phyloP scores from a whole-genome alignment of 1,284 basidiomycete genomes.

The Coniophora puteana region DNA sequence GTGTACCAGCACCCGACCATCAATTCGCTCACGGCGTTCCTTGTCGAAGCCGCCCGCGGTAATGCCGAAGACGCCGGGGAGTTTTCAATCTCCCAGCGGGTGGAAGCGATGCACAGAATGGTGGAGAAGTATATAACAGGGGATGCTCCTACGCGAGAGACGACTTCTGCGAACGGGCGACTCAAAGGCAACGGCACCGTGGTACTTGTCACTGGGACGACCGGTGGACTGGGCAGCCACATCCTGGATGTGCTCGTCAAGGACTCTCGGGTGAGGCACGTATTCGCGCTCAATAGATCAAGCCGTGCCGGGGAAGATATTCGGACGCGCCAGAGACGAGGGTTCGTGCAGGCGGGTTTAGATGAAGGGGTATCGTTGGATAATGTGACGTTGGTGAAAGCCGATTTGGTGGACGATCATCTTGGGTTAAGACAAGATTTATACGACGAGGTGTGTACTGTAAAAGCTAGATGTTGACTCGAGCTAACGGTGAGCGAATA shows the following conservation, averaged over 20 bases:
- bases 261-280: constrained; percentile 7
- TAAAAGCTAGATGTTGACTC: not conserved
- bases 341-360: constrained; percentile 1
- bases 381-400: constrained; percentile 5
- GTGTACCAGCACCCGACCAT: constrained; percentile 32
- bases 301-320: constrained; percentile 8
- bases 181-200: no score
- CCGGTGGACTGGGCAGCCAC: constrained; percentile 8
- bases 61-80: no score
- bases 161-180: no score
- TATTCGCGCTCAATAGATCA: constrained; percentile 19
- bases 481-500: no score
- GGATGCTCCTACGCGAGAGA: no score
- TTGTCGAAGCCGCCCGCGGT: no score
- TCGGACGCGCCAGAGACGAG: no score
- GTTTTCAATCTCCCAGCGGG: no score
- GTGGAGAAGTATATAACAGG: no score
- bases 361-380: no score
- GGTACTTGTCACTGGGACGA: not conserved
- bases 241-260: constrained; percentile 14
- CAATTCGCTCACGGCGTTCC: constrained; percentile 12
- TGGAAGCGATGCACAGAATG: no score
- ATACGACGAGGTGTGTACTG: constrained; percentile 11
- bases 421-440: constrained; percentile 20
- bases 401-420: constrained; percentile 5